Evolutionary conservation across 2,329 filamentous ascomycete genomes (phyloP).

Genomic region (Fusarium albosuccineum): DNA sequence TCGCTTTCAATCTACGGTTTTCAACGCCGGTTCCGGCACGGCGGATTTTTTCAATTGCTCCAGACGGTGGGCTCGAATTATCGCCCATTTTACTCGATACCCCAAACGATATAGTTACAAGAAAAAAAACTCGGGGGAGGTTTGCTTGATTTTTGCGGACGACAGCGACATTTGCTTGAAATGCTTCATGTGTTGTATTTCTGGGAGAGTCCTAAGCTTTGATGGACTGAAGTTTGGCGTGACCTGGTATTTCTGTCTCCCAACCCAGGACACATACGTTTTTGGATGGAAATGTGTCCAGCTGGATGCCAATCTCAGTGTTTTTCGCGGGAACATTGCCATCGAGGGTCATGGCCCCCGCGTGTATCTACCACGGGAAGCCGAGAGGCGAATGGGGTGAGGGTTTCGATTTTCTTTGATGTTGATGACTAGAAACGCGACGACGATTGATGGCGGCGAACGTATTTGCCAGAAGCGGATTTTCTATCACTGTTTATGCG

Average conservation of each 20-base stretch:
- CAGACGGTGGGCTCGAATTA: slow-evolving; percentile 21
- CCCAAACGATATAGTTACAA: slow-evolving; percentile 33
- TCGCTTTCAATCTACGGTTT: slow-evolving; percentile 19
- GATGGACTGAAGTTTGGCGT: background rate
- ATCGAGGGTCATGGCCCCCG: background rate
- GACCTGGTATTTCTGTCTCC: background rate
- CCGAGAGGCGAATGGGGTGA: background rate
- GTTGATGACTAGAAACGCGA: slow-evolving; percentile 36
- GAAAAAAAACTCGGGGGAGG: slow-evolving; percentile 26
- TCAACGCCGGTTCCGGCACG: slow-evolving; percentile 16
- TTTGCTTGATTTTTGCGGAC: slow-evolving; percentile 30
- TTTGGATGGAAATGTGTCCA: background rate
- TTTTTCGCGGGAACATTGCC: background rate
- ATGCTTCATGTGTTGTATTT: slow-evolving; percentile 12
- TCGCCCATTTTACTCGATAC: slow-evolving; percentile 35
- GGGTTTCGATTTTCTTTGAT: slow-evolving; percentile 14
- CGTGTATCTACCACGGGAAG: background rate
- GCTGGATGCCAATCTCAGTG: background rate
- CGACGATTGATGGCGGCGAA: slow-evolving; percentile 26
- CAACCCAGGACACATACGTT: background rate
- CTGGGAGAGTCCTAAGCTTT: background rate
- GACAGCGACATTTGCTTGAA: slow-evolving; percentile 13
- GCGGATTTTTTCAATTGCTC: slow-evolving; percentile 25
- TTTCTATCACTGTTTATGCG: slow-evolving; percentile 1
- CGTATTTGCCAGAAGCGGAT: slow-evolving; percentile 7